A percentile compares a stretch with the other conserved stretches of the same genome.
These are phyloP conservation scores for Auricularia sp. DNA, from an alignment of 768 basidiomycete species.

Conservation along the genomic window DNA sequence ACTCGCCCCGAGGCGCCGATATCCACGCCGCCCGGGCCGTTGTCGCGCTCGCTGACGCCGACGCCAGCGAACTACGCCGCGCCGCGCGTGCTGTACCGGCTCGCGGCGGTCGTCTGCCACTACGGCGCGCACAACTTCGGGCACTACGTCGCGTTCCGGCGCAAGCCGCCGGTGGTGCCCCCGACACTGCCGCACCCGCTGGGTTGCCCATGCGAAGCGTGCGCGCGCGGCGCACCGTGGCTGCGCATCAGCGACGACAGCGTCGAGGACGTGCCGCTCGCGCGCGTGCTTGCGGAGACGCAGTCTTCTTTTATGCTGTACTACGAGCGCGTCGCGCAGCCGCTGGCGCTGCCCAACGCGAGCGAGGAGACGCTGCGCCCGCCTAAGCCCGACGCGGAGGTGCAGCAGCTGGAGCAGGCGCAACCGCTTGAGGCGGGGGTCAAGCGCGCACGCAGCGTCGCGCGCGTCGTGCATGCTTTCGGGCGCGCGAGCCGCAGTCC, in stretches of 20 bases:
- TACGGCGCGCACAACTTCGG: slow-evolving; percentile 89
- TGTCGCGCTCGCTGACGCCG: slow-evolving; percentile 42
- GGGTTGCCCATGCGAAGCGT: slow-evolving; percentile 39
- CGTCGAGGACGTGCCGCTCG: slow-evolving; percentile 66
- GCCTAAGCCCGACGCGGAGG: neutral
- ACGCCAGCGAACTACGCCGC: slow-evolving; percentile 43
- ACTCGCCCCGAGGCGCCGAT: slow-evolving; percentile 61
- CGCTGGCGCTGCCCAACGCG: slow-evolving; percentile 18
- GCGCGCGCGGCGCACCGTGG: slow-evolving; percentile 41
- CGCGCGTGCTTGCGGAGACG: slow-evolving; percentile 59
- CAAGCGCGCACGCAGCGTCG: neutral
- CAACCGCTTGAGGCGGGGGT: neutral
- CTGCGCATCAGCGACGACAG: slow-evolving; percentile 79
- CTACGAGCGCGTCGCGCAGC: slow-evolving; percentile 62
- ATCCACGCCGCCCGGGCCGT: slow-evolving; percentile 42
- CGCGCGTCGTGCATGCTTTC: neutral
- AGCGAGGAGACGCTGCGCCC: neutral
- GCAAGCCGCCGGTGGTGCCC: slow-evolving; percentile 47
- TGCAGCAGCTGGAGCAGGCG: neutral
- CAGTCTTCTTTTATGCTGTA: slow-evolving; percentile 85
- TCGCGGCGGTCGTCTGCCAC: slow-evolving; percentile 82
- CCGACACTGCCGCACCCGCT: slow-evolving; percentile 31
- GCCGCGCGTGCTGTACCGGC: slow-evolving; percentile 71
- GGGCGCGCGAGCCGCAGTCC: slow-evolving; percentile 1
- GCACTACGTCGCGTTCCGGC: slow-evolving; percentile 86